Base-by-base conservation (phyloP, 2,329 filamentous ascomycete genomes). In the Fusarium sacchari region DNA sequence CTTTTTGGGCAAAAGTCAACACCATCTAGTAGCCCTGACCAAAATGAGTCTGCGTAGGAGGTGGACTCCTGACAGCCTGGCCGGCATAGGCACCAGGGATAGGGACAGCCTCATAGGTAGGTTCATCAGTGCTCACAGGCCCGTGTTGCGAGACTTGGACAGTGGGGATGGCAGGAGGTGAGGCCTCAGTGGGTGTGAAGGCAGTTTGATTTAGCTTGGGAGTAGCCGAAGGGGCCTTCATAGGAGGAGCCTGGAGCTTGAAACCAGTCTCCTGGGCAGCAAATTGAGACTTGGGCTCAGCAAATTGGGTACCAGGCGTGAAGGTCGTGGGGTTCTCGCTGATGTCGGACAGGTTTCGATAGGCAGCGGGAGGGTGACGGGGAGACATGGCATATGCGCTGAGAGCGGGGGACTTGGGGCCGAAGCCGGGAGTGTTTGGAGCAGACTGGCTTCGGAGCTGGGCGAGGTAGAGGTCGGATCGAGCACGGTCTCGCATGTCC, bases 381-480 rank as follows among this genome's bases (percentile, higher is more conserved):
- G 90, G 90, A 28, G 89, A 90, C 81, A 90, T 83, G 68, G 88
- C 87, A 73, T 84, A 84, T 67, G 80, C 76, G 81, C 83, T 84
- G 60, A 84, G 80, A 50, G 83, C 83, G 42, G 80, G 92, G 28
- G 88, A 90, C 82, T 90, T 93, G 81, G 92, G 90, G 36, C 91
- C 92, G 81, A 97, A 95, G 74, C 95, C 95, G 18, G 96, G 96
- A 0, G 96, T 98, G 87, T 98, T 98, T 76, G 96, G 96, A 10
- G 95, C 95, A 32, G 95, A 97, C 85, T 98, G 95, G 26, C 90
- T 86, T 76, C 92, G 92, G 46, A 95, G 90, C 82, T 94, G 93
- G 61, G 93, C 95, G 72, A 98, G 94, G 86, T 98, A 98, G 73
- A 99, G 90, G 82, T 98, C 95, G 70, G 94, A 96, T 72, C 96